Evolutionary conservation across 2,329 filamentous ascomycete genomes (phyloP).

Genomic region (Fusarium papillatum): DNA sequence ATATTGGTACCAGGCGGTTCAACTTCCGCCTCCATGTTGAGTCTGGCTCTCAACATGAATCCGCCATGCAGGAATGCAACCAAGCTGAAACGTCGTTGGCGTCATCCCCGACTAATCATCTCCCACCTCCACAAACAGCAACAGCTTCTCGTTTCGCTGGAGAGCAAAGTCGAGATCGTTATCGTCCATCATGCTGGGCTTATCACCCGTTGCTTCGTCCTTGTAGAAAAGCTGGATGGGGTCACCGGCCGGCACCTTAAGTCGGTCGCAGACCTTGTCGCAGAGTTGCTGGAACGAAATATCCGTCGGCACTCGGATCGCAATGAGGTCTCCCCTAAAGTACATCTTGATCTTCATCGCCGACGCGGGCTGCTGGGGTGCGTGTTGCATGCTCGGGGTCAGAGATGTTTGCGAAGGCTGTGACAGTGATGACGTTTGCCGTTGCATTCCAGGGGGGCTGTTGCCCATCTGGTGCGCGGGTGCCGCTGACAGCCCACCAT

Average conservation of each 20-base stretch:
- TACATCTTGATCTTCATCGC: slow-evolving; percentile 95
- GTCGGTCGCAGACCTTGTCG: slow-evolving; percentile 86
- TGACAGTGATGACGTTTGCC: slow-evolving; percentile 43
- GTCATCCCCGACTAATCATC: slow-evolving; percentile 15
- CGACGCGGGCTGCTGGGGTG: slow-evolving; percentile 54
- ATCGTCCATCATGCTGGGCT: slow-evolving; percentile 82
- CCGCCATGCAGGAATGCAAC: slow-evolving; percentile 22
- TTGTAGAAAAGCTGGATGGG: slow-evolving; percentile 86
- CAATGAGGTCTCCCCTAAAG: slow-evolving; percentile 92
- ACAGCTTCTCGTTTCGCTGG: slow-evolving; percentile 87
- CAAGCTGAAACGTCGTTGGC: slow-evolving; percentile 38
- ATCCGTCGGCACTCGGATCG: slow-evolving; percentile 88
- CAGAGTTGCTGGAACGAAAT: slow-evolving; percentile 84
- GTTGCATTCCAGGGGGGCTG: slow-evolving; percentile 39
- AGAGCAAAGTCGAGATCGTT: slow-evolving; percentile 86
- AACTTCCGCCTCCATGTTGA: slow-evolving; percentile 15
- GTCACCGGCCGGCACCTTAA: slow-evolving; percentile 79
- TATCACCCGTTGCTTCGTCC: slow-evolving; percentile 84
- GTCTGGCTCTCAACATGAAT: slow-evolving; percentile 23
- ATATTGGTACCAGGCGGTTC: slow-evolving; percentile 10
- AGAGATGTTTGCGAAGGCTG: slow-evolving; percentile 63
- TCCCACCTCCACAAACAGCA: slow-evolving; percentile 77
- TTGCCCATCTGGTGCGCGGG: slow-evolving; percentile 56
- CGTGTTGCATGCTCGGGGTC: slow-evolving; percentile 58
- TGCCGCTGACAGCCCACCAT: slow-evolving; percentile 66